Base-by-base conservation (phyloP, 1,284 basidiomycete genomes). In the Cutaneotrichosporon sp. region DNA sequence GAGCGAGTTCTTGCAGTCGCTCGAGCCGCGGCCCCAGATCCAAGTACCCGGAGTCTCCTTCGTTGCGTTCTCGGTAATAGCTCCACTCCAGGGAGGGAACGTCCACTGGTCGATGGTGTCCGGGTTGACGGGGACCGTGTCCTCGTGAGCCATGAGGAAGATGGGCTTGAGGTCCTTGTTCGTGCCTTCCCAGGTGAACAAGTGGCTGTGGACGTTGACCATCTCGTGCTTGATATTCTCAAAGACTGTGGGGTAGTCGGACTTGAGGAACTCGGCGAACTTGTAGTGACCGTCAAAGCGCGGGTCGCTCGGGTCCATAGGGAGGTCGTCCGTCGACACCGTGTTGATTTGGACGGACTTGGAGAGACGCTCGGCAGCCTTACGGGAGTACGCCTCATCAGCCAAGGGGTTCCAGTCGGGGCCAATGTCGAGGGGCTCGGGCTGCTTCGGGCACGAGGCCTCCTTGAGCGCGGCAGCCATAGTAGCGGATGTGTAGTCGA, bases 11-110 rank as follows among this genome's bases (percentile, higher is more conserved):
- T 77, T 77, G 63, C 77, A 77, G 57, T 79, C 77, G 27, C 65
- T 65, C 1, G 63, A 43, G 29, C 79, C 81, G 60, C 79, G 68
- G 4, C 80, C 81, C 79, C 79, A 81, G 31, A 82, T 74, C 75
- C 74, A 75, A 42, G 73, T 62, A 49, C 76, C 71, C 0, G 71
- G 67, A 3, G 48, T 43, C 19, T 43, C 48, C 4, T 7, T 12
- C 16, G 65, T 64, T 5, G 49, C 67, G 54, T 73, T 60, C 10
- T 67, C 60, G 20, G 79, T 76, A 44, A 78, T 65, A 45, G 63
- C 63, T 0, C 79, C 80, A 3, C 70, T 70, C 60, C 79, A 81
- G 0, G 80, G 80, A 0, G 76, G 74, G 57, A 77, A 71, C 0
- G 67, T 73, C 80, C 80, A 82, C 35, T 75, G 67, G 34, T 67